Evolutionary conservation across 768 basidiomycete species (phyloP), one percentile per base, ranked within the genome.

Genomic region (Tubosaeta brunneosetosa): DNA sequence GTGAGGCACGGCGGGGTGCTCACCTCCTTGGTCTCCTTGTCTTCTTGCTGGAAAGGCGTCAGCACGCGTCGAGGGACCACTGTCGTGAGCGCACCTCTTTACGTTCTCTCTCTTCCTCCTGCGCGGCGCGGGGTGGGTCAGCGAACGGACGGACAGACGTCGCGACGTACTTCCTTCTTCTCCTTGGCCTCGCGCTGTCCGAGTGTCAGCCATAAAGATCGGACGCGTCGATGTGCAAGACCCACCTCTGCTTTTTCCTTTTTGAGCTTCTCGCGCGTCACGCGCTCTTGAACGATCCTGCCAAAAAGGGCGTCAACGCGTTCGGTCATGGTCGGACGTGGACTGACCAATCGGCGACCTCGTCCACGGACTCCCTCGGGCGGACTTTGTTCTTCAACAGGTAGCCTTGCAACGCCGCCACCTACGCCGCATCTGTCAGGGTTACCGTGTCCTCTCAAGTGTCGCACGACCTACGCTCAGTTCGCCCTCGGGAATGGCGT

Each of bases 341-440:
- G 8, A 65, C 73, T 42, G 67, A 74, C 90, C 92, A 94, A 42
- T 82, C 84, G 29, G 68, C 75, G 25, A 87, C 86, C 66, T 91
- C 90, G 6, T 85, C 84, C 9, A 93, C 90, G 57, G 85, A 88
- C 68, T 92, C 88, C 54, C 80, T 78, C 37, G 91, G 91, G n/a
- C 91, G 84, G 12, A 91, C 85, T 78, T 93, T 91, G 70, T 92
- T 92, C 78, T 87, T 88, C 52, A 91, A 75, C 36, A 93, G 77
- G 66, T 92, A 92, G 3, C 91, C 91, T 74, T 92, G 91, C 58
- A 92, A 77, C 44, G 80, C 76, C 26, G 91, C 91, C 52, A 92
- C 88, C 88, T 90, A 62, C n/a, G n/a, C n/a, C n/a, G n/a, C 16
- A 31, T 11, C 27, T n/a, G 27, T 44, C 44, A 44, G 44, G 44